Evolutionary conservation across 1,284 basidiomycete genomes (phyloP), one percentile per base, ranked within the genome.

Genomic region (Sphagnurus paluster): DNA sequence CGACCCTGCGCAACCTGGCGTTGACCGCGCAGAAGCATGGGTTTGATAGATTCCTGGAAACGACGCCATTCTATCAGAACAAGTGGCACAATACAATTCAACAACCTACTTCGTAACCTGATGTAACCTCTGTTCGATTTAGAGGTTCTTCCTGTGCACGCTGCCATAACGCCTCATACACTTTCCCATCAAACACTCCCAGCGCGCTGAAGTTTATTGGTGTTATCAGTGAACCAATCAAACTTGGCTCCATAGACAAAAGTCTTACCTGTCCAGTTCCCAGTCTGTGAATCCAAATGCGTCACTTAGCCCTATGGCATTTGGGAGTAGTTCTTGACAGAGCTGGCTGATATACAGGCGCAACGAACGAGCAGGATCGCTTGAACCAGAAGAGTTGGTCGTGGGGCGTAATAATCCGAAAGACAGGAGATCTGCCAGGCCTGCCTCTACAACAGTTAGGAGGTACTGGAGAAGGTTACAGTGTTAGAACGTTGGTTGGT

Each of bases 221-320:
- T n/a, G 21, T 39, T 17, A 26, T 23, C 5, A 45, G 30, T 24
- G 8, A 28, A 4, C 17, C 30, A 44, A 20, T 46, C 6, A 19
- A 8, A 13, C 16, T 29, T 13, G 16, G 8, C 8, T 10, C 33
- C 11, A 17, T 25, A 32, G 26, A 44, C 13, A 29, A 14, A 30
- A 16, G 25, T 48, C 70, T n/a, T 38, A 82, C 79, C 82, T 85
- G 54, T 87, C 77, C 5, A 91, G 67, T 44, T 89, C 81, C 84
- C 85, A 91, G 57, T 92, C 87, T 0, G 79, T 74, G 60, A 87
- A 87, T 0, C 82, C 84, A 59, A 91, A 90, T 1, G 84, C 82
- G 58, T 92, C 89, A 11, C 76, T 81, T 28, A 92, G 65, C 0
- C 80, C 84, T 44, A 92, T 80, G 4, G 76, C 77, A 52, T 92